Evolutionary conservation across 2,329 filamentous ascomycete species (phyloP).

Genomic region (Rhynchosporium agropyri): DNA sequence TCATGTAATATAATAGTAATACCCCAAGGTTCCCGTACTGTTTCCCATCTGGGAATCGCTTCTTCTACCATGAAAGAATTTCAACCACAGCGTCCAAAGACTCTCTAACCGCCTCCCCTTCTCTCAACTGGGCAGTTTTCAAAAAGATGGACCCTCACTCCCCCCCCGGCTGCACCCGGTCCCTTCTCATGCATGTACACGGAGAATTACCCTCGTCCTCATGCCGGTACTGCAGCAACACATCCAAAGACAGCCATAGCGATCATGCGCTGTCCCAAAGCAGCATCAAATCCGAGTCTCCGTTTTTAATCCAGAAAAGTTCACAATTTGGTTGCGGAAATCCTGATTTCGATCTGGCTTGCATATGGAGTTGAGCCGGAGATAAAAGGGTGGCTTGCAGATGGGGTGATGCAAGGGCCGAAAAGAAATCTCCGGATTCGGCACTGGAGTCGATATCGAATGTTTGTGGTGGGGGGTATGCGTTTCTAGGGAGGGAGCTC

Average conservation of each 20-base stretch:
- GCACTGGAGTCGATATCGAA: neutral
- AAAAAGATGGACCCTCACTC: neutral
- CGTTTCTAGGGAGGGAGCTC: neutral
- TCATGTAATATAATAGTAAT: neutral
- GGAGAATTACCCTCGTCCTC: neutral
- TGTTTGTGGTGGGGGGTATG: neutral
- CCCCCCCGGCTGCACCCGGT: neutral
- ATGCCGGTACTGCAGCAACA: conserved; percentile 8
- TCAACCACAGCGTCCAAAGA: neutral
- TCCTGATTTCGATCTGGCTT: conserved; percentile 3
- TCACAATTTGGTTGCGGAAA: neutral
- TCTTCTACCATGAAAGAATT: neutral
- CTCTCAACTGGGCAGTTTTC: neutral
- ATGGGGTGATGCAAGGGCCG: neutral
- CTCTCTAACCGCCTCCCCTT: neutral
- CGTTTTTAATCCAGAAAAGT: neutral
- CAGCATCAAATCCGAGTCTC: neutral
- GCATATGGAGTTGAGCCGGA: neutral
- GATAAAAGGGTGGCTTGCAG: no score
- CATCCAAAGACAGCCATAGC: neutral
- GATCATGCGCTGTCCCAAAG: neutral
- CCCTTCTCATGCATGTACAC: neutral
- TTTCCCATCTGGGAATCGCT: neutral
- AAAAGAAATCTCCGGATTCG: conserved; percentile 1
- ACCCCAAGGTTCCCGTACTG: neutral